Conservation (phyloP, 202 grass and related monocot species). For the Saccharum hybrid region DNA sequence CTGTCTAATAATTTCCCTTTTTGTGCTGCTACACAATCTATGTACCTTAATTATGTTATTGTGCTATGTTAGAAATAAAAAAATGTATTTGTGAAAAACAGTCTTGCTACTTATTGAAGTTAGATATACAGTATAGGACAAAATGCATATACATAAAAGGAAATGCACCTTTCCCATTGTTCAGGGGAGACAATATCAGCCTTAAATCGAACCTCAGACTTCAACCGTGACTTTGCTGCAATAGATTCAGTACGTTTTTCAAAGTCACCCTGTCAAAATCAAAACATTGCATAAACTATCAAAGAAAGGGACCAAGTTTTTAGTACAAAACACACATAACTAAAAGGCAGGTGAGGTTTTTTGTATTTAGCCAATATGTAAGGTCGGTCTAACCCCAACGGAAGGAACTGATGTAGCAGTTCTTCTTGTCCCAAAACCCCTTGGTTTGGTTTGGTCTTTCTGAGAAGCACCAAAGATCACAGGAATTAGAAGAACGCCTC, state of each 20-base stretch:
- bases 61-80: conserved; percentile 34
- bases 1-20: background rate
- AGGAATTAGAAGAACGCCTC: conserved; percentile 90
- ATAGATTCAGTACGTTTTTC: conserved; percentile 82
- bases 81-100: conserved; percentile 26
- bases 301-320: background rate
- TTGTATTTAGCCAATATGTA: conserved; percentile 39
- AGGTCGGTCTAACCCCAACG: conserved; percentile 68
- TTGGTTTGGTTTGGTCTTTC: conserved; percentile 61
- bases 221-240: conserved; percentile 71
- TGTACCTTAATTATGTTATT: conserved; percentile 17
- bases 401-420: conserved; percentile 73
- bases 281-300: conserved; percentile 27
- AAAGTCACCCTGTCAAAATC: conserved; percentile 77
- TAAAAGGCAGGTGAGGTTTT: conserved; percentile 12
- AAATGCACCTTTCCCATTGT: conserved; percentile 95
- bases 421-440: conserved; percentile 61
- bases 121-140: background rate
- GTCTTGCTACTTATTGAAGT: background rate
- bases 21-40: background rate
- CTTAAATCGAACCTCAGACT: conserved; percentile 89
- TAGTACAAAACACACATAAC: background rate
- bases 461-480: conserved; percentile 82
- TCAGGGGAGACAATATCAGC: conserved; percentile 88
- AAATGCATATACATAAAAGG: conserved; percentile 33